A percentile compares a stretch with the other conserved stretches of the same genome.
Conservation (phyloP, 805 yeast genomes). For the Candida sonorensis region DNA sequence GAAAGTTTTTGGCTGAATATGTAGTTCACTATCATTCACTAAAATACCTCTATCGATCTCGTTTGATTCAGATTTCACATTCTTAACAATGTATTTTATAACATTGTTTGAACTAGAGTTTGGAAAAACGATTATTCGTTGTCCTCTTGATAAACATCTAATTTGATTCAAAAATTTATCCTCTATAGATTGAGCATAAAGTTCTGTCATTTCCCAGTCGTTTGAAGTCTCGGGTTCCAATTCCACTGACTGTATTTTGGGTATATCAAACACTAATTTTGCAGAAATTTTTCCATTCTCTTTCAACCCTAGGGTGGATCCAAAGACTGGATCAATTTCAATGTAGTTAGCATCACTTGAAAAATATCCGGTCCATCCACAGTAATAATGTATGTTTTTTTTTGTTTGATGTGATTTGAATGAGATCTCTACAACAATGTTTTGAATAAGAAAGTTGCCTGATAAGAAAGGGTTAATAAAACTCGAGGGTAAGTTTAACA, state of each 20-base stretch:
- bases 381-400: conserved; percentile 10
- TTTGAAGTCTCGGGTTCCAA: conserved; percentile 70
- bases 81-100: conserved; percentile 51
- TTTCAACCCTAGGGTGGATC: conserved; percentile 38
- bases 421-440: conserved; percentile 29
- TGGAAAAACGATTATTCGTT: conserved; percentile 63
- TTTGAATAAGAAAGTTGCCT: conserved; percentile 33
- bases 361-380: conserved; percentile 28
- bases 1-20: conserved; percentile 61
- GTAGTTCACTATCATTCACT: conserved; percentile 32
- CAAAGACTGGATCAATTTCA: conserved; percentile 66
- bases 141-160: conserved; percentile 59
- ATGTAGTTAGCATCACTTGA: conserved; percentile 22
- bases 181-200: conserved; percentile 74
- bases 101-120: conserved; percentile 49
- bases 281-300: conserved; percentile 37
- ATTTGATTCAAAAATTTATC: conserved; percentile 71
- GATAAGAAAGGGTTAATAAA: conserved; percentile 31
- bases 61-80: conserved; percentile 28
- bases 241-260: conserved; percentile 54
- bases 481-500: conserved; percentile 31
- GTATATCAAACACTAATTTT: conserved; percentile 40
- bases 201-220: conserved; percentile 90
- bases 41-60: conserved; percentile 31
- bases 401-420: conserved; percentile 7